Evolutionary conservation across 176 grass and related monocot genomes (phyloP), one percentile per base, ranked within the genome.

Genomic region (Pontederia paniculata): DNA sequence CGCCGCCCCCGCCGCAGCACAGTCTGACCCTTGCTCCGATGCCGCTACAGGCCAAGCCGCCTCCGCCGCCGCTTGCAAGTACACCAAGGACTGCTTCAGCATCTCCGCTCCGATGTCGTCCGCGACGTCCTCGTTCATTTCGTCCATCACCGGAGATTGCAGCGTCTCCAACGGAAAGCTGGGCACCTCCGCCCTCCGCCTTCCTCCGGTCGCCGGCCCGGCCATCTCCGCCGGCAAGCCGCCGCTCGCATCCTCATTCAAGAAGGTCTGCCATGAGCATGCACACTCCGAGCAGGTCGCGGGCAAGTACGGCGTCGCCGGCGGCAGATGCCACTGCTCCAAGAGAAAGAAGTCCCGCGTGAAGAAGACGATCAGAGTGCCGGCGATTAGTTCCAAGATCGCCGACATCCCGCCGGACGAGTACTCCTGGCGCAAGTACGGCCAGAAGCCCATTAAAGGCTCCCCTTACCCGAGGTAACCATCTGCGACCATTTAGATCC

Each of bases 321-420:
- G 50, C n/a, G 49, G 23, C 28, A 23, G 64, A 15, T 67, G 64
- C 64, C 64, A 67, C 50, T 67, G 64, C 64, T 67, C 64, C 64
- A 67, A 67, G 64, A 42, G 50, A 44, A 67, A 50, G 16, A 67
- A 67, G 21, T 67, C 64, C 22, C 9, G 64, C n/a, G 64, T 67
- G 25, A 67, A 67, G 50, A 23, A 17, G 21, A 67, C 64, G 50
- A 67, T 67, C 5, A 23, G 64, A 16, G 50, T 67, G 4, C 64
- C 64, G 50, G 64, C 49, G 25, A 67, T 44, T 20, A 67, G 64
- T 17, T 21, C 64, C 25, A 67, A 67, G 50, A 25, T 53, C 17
- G 48, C 64, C 20, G 64, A 67, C 64, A 67, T 67, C 48, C 64
- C 64, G n/a, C 64, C 64, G n/a, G 64, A 67, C 64, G 64, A 67